A percentile compares a stretch with the other conserved stretches of the same genome.
These are phyloP conservation scores for Xylaria scruposa DNA, from an alignment of 495 filamentous ascomycete genomes.

Conservation along the genomic window DNA sequence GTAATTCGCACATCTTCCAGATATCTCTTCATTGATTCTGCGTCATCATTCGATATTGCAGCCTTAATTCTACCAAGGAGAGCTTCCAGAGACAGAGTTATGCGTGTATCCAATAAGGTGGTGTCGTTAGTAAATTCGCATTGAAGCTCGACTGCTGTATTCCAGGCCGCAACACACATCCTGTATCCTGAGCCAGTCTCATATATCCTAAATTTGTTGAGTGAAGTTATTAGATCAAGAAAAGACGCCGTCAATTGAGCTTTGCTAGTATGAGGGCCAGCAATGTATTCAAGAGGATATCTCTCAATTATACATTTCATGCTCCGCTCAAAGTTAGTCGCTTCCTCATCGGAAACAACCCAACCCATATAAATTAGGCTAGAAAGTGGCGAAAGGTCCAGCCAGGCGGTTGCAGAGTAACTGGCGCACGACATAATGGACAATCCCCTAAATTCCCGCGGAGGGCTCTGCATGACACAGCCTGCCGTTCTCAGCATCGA, in stretches of 20 bases:
- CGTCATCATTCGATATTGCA: neutral
- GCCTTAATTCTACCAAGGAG: neutral
- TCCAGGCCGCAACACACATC: slow-evolving; percentile 11
- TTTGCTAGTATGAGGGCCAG: neutral
- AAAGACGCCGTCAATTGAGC: neutral
- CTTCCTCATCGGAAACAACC: slow-evolving; percentile 5
- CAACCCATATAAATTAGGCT: neutral
- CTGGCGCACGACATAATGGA: neutral
- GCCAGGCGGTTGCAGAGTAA: neutral
- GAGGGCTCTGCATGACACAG: neutral
- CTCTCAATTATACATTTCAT: too few relatives aligned
- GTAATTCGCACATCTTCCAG: slow-evolving; percentile 5
- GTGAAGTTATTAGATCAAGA: neutral
- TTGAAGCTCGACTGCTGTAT: slow-evolving; percentile 1
- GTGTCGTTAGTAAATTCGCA: neutral
- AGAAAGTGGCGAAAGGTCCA: neutral
- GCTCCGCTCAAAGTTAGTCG: neutral
- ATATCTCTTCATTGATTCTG: neutral
- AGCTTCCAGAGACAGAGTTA: slow-evolving; percentile 8
- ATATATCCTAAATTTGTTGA: neutral
- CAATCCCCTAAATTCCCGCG: neutral
- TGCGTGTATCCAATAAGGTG: neutral
- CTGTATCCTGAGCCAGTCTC: neutral
- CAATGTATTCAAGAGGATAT: neutral
- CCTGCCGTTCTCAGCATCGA: neutral